Base-by-base conservation (phyloP, 1,284 basidiomycete species). In the Boletus calvinii region DNA sequence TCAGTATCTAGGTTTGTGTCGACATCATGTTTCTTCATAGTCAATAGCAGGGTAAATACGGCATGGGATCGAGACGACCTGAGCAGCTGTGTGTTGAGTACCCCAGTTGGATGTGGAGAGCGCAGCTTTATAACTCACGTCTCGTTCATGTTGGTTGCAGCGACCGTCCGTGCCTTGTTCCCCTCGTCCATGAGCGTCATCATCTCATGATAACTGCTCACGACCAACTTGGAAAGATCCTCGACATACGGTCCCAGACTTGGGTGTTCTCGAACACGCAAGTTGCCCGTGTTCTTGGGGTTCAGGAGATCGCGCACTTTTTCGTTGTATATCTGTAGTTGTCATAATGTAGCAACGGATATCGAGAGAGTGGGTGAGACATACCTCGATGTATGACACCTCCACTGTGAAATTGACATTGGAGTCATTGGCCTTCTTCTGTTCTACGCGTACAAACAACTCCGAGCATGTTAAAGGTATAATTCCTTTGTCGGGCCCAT, bases 121-220 rank as follows among this genome's bases (percentile, higher is more conserved):
- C 12, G 20, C 8, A n/a, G 36, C 24, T 22, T 41, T 4, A 35
- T 20, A 26, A 75, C 84, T 60, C 65, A 90, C 74, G 97, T 98
- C 75, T 99, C 97, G 73, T 99, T 99, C 97, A 99, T 99, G 72
- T 97, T 93, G 20, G 97, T 99, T 18, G 97, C 96, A 10, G 97
- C 97, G 10, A 99, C 95, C 22, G 96, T 98, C 42, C 96, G 80
- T 40, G 92, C 93, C 76, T 99, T 98, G 73, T 98, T 99, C 39
- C 96, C 96, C 71, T 99, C 96, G 74, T 99, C 96, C 95, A 98
- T 98, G 66, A 99, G 84, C 8, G 87, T 93, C 86, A 98, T 97
- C 85, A 99, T 96, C 69, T 97, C 95, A 22, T 88, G 80, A 69
- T 95, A 98, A 67, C 81, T 91, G 66, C 83, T 86, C 39, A 98